Evolutionary conservation across 176 grass and related monocot genomes (phyloP).

Genomic region (Raddia guianensis): DNA sequence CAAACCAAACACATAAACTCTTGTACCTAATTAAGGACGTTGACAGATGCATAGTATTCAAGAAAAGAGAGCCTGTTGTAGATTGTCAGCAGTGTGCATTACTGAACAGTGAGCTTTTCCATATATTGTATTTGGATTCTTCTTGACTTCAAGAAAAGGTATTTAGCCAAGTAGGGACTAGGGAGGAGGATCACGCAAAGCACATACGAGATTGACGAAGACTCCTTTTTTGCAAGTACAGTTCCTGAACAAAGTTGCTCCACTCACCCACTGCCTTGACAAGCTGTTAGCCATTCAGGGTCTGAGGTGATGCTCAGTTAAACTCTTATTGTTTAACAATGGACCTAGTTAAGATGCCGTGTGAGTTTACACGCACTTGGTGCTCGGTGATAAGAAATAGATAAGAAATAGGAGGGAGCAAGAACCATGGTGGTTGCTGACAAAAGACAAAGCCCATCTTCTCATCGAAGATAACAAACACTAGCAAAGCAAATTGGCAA

Average conservation of each 20-base stretch:
- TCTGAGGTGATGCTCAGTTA: background rate
- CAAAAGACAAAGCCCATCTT: conserved; percentile 1
- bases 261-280: background rate
- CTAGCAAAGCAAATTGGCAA: background rate
- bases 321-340: background rate
- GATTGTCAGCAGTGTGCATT: background rate
- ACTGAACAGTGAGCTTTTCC: background rate
- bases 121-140: background rate
- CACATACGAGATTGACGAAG: background rate
- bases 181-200: background rate
- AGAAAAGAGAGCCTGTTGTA: background rate
- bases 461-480: background rate
- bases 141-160: background rate
- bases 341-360: background rate
- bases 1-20: too few species aligned
- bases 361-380: background rate
- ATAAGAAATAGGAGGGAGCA: background rate
- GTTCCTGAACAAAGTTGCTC: background rate
- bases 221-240: background rate
- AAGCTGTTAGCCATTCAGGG: background rate
- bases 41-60: background rate
- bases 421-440: conserved; percentile 19
- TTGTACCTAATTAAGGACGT: background rate
- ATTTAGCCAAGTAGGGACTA: background rate
- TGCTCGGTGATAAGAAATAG: background rate